Percentiles rank a stretch among this genome's conserved stretches.
Conservation (phyloP, 169 alveolate species). For the Eimeria acervulina region DNA sequence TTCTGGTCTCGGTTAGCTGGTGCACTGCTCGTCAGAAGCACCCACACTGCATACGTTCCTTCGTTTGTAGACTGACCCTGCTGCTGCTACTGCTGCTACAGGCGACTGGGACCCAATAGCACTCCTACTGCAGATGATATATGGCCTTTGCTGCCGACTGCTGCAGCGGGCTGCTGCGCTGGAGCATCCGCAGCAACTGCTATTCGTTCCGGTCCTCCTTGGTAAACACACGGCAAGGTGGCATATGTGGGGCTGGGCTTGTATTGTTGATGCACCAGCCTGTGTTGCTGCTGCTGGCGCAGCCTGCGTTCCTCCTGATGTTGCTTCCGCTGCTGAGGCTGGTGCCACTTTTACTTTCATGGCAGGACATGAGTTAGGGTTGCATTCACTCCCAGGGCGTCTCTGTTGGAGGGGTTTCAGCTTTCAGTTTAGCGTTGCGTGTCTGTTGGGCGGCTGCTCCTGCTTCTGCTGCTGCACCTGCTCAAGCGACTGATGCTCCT, state of each 20-base stretch:
- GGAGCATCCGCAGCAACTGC: conserved; percentile 45
- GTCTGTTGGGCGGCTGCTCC: neutral
- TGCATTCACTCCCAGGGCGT: neutral
- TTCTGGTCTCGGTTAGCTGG: neutral
- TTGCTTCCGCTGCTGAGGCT: neutral
- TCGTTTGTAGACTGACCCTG: neutral
- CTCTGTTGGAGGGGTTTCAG: neutral
- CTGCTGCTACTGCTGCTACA: neutral
- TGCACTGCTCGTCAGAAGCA: neutral
- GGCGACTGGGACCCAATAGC: conserved; percentile 29
- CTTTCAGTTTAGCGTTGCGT: neutral
- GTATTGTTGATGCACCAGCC: neutral
- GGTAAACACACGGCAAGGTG: neutral
- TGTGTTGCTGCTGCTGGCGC: neutral
- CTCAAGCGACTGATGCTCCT: neutral
- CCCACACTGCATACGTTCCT: neutral
- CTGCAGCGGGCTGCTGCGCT: neutral
- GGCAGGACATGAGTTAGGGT: neutral
- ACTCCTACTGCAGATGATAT: neutral
- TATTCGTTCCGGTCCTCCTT: conserved; percentile 2
- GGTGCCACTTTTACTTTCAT: neutral
- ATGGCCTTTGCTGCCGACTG: conserved; percentile 6
- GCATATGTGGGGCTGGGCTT: neutral
- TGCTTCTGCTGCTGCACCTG: no score
- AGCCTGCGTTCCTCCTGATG: neutral